Percentiles rank a stretch among this genome's conserved stretches.
These are phyloP conservation scores for Aspergillus fumigatiaffinis DNA, from an alignment of 2,329 filamentous ascomycete genomes.

Conservation along the genomic window DNA sequence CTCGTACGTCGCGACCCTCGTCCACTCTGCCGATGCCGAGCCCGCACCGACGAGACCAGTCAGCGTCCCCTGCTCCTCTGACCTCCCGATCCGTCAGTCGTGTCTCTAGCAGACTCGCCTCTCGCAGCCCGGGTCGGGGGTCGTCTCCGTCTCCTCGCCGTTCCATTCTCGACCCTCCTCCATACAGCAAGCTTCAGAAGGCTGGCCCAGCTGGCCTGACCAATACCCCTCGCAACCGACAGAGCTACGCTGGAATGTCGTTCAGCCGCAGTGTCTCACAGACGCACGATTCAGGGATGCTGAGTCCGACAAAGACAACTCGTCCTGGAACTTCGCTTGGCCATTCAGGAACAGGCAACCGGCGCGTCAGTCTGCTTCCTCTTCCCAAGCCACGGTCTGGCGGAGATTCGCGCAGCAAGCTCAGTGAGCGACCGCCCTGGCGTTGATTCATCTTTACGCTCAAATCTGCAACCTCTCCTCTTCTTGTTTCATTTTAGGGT, in stretches of 20 bases:
- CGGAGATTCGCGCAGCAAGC: constrained; percentile 24
- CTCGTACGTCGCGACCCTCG: constrained; percentile 32
- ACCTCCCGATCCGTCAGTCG: constrained; percentile 32
- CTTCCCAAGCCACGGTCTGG: constrained; percentile 29
- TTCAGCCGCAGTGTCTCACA: constrained; percentile 28
- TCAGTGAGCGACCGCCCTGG: constrained; percentile 36
- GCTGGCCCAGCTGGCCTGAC: constrained; percentile 17
- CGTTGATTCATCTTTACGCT: constrained; percentile 24
- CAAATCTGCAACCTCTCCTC: constrained; percentile 6
- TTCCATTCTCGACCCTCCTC: constrained; percentile 37
- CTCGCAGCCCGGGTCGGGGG: constrained; percentile 28
- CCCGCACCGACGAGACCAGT: constrained; percentile 40
- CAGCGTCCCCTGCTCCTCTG: constrained; percentile 36
- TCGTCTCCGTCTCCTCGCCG: constrained; percentile 24
- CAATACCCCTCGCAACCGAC: constrained; percentile 34
- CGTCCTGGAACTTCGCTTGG: constrained; percentile 40
- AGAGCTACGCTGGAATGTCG: constrained; percentile 35
- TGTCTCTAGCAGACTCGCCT: constrained; percentile 28
- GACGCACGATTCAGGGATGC: constrained; percentile 13
- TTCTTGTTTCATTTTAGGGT: constrained; percentile 13
- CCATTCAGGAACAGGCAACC: constrained; percentile 32
- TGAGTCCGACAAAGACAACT: constrained; percentile 25
- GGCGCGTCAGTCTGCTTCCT: constrained; percentile 40
- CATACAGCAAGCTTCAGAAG: constrained; percentile 39
- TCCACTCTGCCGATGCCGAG: constrained; percentile 41